Base-by-base conservation (phyloP, 148 eudicot genomes). In the Dianthus caryophyllus region DNA sequence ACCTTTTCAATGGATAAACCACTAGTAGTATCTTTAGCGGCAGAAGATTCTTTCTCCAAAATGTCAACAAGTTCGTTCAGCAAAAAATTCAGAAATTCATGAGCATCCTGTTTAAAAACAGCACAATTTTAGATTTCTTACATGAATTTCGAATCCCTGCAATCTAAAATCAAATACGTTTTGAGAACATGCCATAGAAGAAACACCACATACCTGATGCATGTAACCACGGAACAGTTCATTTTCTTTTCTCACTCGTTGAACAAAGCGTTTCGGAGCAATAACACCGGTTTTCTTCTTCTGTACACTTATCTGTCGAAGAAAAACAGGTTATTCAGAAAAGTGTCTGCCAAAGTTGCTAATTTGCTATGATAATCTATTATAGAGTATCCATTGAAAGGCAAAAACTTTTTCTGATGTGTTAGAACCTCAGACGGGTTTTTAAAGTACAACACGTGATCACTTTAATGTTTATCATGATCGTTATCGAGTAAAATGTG, bases 211-310 rank as follows among this genome's bases (percentile, higher is more conserved):
- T 80, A 89, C 96, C 89, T 89, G 96, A 79, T 89, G 96, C 96
- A 89, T 89, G 73, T 92, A 89, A 38, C 96, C 89, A 38, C 96
- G 86, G 72, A 92, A 92, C 61, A 84, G 78, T 71, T 91, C 97
- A 78, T 91, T 88, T 76, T 91, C 84, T 76, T 88, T 91, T 79
- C 85, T 80, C 69, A 91, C 84, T 78, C 90, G 84, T 74, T 88
- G 96, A 48, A 91, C 97, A 80, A 91, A 91, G 68, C 97, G 97
- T 68, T 85, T 88, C 60, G 97, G 97, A 80, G 97, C 88, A 77
- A 91, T 78, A 33, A 88, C 97, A 74, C 97, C 97, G 26, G 97
- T 91, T 84, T 91, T 91, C 81, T 88, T 91, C 87, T 91, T 91
- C 65, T 88, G 96, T 15, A 84, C 74, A 73, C 85, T 88, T 78